Evolutionary conservation across 2,329 filamentous ascomycete species (phyloP), one percentile per base, ranked within the genome.

Genomic region (Cladophialophora bantiana): DNA sequence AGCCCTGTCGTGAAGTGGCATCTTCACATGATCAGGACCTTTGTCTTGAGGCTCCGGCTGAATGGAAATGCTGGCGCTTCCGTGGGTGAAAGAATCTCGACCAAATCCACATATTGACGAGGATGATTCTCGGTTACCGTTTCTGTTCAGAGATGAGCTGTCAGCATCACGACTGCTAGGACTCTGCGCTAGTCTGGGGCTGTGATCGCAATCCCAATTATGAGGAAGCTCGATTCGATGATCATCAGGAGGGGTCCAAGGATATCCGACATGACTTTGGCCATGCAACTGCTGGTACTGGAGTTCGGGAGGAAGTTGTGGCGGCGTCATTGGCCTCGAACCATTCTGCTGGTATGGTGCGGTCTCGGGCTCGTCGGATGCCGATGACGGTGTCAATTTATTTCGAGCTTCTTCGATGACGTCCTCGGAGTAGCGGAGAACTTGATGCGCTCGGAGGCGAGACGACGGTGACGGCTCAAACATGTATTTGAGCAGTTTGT

Each of bases 401-500:
- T 67, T 7, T 12, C 48, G 42, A 6, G 62, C 66, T 38, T 53
- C 34, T 20, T 58, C 26, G 10, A 68, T 13, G 56, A 68, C 50
- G 5, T 42, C 58, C 15, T 65, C 35, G 54, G 48, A 54, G n/a
- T 57, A 40, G 18, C 31, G 38, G 45, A 26, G 40, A 7, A 68
- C 54, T 42, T 65, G 66, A 3, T 45, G 62, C 20, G 66, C 50
- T 15, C 32, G 55, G 9, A 60, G 48, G 20, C 66, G 66, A 35
- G 31, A 32, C 18, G 65, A 32, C 13, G 56, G 26, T 26, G 26
- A 31, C 13, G 35, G 40, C 34, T 54, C 18, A 58, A 68, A 64
- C 62, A 68, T 68, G 34, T 36, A 34, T 34, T 59, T 26, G n/a
- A 68, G 55, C 12, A 68, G 38, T 45, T 68, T 32, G 2, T 68